Conservation (phyloP, 495 filamentous ascomycete genomes). For the Talaromyces liani region DNA sequence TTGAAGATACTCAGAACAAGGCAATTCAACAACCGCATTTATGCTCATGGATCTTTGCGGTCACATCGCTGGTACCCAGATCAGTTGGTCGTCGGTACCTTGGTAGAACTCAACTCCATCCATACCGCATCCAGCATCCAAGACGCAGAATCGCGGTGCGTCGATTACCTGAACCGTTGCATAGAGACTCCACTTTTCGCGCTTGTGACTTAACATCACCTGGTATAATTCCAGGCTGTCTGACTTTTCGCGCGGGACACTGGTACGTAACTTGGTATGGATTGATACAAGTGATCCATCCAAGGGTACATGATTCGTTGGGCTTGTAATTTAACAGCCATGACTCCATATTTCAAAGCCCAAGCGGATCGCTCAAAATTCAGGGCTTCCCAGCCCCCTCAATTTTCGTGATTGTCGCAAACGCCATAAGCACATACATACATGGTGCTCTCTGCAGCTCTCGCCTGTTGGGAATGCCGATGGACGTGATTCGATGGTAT, state of each 20-base stretch:
- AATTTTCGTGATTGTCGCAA: background rate
- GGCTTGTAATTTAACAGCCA: background rate
- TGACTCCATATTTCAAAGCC: background rate
- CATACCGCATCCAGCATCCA: background rate
- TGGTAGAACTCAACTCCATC: background rate
- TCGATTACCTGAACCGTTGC: background rate
- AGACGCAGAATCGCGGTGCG: background rate
- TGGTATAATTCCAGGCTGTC: background rate
- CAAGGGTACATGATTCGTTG: background rate
- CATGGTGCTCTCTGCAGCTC: background rate
- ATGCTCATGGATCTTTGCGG: background rate
- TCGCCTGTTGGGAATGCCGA: background rate
- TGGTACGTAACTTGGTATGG: background rate
- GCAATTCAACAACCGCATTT: background rate
- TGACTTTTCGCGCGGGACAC: background rate
- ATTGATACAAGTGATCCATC: background rate
- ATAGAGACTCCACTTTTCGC: background rate
- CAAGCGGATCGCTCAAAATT: background rate
- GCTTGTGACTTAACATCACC: background rate
- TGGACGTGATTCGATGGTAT: background rate
- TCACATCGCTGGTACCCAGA: background rate
- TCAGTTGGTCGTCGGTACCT: background rate
- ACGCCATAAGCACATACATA: background rate
- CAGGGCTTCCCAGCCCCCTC: background rate
- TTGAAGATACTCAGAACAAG: background rate